These are phyloP conservation scores for Trametopsis cervina DNA, from an alignment of 768 basidiomycete species.

Conservation along the genomic window DNA sequence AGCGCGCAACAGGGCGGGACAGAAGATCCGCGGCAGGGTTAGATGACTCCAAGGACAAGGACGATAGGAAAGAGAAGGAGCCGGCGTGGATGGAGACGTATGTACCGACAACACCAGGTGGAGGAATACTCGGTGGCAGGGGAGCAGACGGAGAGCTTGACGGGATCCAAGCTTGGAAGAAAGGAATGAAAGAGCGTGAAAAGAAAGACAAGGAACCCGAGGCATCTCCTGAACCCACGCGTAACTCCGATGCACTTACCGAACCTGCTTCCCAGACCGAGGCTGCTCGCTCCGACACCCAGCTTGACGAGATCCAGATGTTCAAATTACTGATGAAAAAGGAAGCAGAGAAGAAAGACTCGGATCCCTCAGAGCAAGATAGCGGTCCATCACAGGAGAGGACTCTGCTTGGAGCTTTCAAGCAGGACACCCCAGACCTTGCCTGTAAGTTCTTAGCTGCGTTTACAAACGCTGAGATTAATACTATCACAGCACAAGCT, in stretches of 20 bases:
- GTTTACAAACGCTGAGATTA: too few species aligned
- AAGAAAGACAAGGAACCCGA: conserved; percentile 40
- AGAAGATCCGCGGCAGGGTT: conserved; percentile 46
- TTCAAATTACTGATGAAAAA: conserved; percentile 82
- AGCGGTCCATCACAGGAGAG: too few species aligned
- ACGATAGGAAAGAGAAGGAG: conserved; percentile 60
- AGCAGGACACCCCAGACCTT: too few species aligned
- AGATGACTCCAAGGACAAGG: conserved; percentile 42
- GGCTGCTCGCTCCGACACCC: conserved; percentile 20
- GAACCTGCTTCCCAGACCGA: conserved; percentile 6
- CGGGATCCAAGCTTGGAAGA: conserved; percentile 85
- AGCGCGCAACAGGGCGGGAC: conserved; percentile 54
- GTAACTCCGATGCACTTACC: conserved; percentile 5
- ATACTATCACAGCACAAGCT: not conserved
- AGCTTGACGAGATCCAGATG: conserved; percentile 75
- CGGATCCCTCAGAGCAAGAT: too few species aligned
- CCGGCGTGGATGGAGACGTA: conserved; percentile 93
- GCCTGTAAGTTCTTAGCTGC: not conserved
- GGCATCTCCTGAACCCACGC: conserved; percentile 9
- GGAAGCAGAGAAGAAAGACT: conserved; percentile 49
- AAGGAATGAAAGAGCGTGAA: conserved; percentile 72
- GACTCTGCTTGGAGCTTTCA: too few species aligned
- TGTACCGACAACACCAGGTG: conserved; percentile 49
- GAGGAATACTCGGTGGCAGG: conserved; percentile 61
- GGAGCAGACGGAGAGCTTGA: conserved; percentile 62